phyloP scores from a whole-genome alignment of 2,329 filamentous ascomycete genomes.

The Podosphaera aphanis region DNA sequence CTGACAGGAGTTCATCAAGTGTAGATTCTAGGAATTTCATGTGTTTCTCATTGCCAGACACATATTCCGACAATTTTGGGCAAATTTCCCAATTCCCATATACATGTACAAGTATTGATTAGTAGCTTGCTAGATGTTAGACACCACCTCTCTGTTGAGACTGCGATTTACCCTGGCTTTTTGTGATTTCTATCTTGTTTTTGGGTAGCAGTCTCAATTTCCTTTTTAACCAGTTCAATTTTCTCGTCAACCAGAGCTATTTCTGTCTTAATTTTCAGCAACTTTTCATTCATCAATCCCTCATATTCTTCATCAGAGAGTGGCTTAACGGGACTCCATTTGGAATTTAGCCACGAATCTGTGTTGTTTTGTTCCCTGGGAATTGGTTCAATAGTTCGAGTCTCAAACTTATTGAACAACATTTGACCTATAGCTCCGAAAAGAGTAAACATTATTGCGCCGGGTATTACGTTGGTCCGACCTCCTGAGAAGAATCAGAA shows the following conservation, averaged over 20 bases:
- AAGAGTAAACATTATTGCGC: conserved; percentile 32
- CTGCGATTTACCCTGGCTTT: too few species aligned
- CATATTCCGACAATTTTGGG: too few species aligned
- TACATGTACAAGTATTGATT: too few species aligned
- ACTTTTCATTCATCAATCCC: conserved; percentile 44
- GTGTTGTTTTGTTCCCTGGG: conserved; percentile 12
- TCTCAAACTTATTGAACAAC: conserved; percentile 27
- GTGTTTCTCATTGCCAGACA: too few species aligned
- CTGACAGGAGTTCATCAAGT: too few species aligned
- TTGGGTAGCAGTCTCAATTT: too few species aligned
- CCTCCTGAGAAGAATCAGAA: conserved; percentile 22
- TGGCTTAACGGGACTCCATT: conserved; percentile 47
- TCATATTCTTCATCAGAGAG: conserved; percentile 53
- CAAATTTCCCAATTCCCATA: too few species aligned
- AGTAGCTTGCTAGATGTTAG: too few species aligned
- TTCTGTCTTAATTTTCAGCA: conserved; percentile 48
- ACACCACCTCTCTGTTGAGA: too few species aligned
- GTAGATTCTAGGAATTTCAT: too few species aligned
- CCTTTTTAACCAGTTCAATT: too few species aligned
- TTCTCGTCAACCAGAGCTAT: conserved; percentile 59
- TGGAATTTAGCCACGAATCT: conserved; percentile 26
- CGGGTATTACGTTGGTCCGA: conserved; percentile 29
- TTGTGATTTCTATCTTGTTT: too few species aligned
- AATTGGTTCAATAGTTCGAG: conserved; percentile 1
- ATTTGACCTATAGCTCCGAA: conserved; percentile 33